These are phyloP conservation scores for Coprinellus micaceus DNA, from an alignment of 768 basidiomycete genomes.

Conservation along the genomic window DNA sequence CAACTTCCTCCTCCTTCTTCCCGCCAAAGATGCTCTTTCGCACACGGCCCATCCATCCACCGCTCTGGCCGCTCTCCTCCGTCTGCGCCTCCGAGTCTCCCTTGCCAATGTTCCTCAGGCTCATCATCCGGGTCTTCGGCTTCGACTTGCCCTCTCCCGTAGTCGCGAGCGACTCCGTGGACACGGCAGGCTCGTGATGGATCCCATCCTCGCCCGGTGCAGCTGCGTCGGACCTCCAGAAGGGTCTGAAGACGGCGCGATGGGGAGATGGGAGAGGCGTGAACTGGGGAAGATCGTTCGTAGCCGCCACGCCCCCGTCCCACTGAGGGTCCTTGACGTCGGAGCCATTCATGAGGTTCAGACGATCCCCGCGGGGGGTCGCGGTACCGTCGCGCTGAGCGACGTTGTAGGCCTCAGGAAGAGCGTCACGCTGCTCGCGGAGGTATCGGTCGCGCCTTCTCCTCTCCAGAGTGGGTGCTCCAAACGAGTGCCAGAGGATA, in stretches of 20 bases:
- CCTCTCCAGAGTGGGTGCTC: conserved; percentile 41
- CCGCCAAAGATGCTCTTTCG: conserved; percentile 17
- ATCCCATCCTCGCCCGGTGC: neutral
- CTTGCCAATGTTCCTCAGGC: conserved; percentile 36
- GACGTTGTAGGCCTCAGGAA: conserved; percentile 39
- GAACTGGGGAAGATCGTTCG: conserved; percentile 25
- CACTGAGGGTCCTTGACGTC: conserved; percentile 9
- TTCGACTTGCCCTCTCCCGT: conserved; percentile 28
- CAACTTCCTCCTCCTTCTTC: conserved; percentile 17
- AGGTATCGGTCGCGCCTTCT: conserved; percentile 49
- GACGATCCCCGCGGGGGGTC: neutral
- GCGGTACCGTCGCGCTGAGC: conserved; percentile 23
- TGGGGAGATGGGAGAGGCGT: conserved; percentile 47
- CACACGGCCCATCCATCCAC: conserved; percentile 37
- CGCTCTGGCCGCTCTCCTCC: conserved; percentile 6
- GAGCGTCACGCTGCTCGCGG: conserved; percentile 46
- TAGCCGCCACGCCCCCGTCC: conserved; percentile 5
- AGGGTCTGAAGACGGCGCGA: conserved; percentile 31
- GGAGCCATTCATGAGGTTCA: neutral
- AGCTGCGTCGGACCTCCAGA: conserved; percentile 24
- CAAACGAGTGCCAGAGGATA: conserved; percentile 72
- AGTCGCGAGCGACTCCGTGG: neutral
- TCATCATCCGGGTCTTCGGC: conserved; percentile 35
- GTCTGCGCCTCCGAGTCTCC: conserved; percentile 5
- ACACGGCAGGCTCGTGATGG: neutral